Percentiles rank a stretch among this genome's conserved stretches.
phyloP scores from a whole-genome alignment of 176 grass and related monocot genomes.

The Triticum timopheevii region DNA sequence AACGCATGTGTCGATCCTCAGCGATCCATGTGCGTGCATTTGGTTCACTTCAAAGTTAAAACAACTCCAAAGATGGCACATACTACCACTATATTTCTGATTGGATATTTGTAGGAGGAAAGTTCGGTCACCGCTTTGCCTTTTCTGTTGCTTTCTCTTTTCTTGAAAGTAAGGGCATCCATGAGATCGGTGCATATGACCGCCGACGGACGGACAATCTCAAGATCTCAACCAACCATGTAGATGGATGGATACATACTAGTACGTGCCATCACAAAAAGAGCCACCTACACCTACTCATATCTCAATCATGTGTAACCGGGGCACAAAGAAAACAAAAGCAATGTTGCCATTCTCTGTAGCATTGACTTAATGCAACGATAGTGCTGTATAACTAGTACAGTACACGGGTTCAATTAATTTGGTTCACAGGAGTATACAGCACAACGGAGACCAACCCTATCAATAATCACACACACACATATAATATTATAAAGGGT shows the following conservation, averaged over 20 bases:
- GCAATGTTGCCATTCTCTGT: neutral
- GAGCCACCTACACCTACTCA: conserved; percentile 44
- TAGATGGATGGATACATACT: conserved; percentile 51
- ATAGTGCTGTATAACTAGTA: neutral
- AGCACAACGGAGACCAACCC: neutral
- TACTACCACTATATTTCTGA: neutral
- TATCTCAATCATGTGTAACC: conserved; percentile 28
- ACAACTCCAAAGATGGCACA: conserved; percentile 25
- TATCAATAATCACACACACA: neutral
- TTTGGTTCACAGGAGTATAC: neutral
- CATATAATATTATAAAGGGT: neutral
- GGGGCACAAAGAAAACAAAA: neutral
- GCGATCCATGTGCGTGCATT: conserved; percentile 33
- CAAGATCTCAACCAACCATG: conserved; percentile 39
- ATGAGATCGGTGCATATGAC: conserved; percentile 32
- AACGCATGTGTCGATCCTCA: conserved; percentile 17
- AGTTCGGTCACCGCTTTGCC: conserved; percentile 42
- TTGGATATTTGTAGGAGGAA: conserved; percentile 13
- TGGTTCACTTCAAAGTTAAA: conserved; percentile 41
- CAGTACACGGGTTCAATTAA: neutral
- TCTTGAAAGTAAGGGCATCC: conserved; percentile 52
- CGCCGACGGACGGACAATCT: conserved; percentile 5
- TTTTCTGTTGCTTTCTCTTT: conserved; percentile 57
- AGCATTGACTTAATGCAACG: conserved; percentile 16
- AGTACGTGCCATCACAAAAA: conserved; percentile 38